Conservation (phyloP, 352 stramenopile genomes). For the Globisporangium lucens region DNA sequence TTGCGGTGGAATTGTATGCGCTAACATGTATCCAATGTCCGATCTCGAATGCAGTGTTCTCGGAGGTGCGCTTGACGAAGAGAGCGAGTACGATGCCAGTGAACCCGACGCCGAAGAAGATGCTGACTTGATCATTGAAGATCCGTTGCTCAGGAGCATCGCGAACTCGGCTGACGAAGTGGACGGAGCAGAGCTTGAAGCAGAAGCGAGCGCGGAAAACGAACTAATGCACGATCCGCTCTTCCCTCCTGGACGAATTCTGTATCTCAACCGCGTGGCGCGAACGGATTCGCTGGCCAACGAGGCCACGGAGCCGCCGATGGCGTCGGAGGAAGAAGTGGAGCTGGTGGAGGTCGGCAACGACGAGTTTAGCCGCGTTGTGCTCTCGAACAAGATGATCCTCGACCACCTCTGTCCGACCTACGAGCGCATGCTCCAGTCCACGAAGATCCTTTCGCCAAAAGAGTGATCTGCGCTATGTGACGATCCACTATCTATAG, state of each 20-base stretch:
- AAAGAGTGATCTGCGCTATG: background rate
- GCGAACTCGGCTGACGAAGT: background rate
- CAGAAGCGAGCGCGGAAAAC: background rate
- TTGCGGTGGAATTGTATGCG: background rate
- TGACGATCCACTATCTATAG: background rate
- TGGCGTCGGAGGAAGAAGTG: constrained; percentile 17
- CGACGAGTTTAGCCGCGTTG: constrained; percentile 66
- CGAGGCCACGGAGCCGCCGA: background rate
- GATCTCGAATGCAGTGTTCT: background rate
- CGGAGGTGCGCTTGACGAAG: background rate
- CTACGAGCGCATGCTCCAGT: constrained; percentile 63
- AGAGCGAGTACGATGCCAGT: background rate
- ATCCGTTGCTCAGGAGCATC: constrained; percentile 4
- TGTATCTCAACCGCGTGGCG: constrained; percentile 58
- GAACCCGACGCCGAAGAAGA: constrained; percentile 8
- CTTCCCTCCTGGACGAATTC: constrained; percentile 64
- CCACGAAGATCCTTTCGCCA: constrained; percentile 11
- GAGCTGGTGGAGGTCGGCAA: constrained; percentile 64
- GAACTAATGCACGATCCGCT: constrained; percentile 52
- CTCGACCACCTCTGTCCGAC: constrained; percentile 83
- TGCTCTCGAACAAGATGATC: constrained; percentile 83
- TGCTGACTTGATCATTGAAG: background rate
- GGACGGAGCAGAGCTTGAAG: background rate
- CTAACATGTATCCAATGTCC: background rate
- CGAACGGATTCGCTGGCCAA: background rate